phyloP scores from a whole-genome alignment of 1,284 basidiomycete species.

The Boletus semigastroideus region DNA sequence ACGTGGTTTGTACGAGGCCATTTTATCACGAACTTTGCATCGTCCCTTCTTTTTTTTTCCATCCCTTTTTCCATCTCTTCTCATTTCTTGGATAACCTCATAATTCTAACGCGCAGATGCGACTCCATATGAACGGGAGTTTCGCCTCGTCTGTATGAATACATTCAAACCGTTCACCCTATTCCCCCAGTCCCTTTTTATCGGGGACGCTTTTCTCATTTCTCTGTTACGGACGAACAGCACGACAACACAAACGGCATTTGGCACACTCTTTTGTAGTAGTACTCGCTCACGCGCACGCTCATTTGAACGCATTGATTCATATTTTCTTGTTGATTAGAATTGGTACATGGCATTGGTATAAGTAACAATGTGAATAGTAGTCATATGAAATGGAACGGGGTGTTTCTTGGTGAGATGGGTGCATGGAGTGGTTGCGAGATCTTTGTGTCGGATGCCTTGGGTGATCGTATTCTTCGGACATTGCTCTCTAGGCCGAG shows the following conservation, averaged over 20 bases:
- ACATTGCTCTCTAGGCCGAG: no score
- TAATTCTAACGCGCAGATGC: background rate
- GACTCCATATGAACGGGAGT: background rate
- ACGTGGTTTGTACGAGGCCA: background rate
- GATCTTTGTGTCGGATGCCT: no score
- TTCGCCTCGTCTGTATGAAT: constrained; percentile 5
- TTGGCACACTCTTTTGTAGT: background rate
- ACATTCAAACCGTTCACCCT: constrained; percentile 15
- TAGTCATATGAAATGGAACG: no score
- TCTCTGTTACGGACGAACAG: background rate
- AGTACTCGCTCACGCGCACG: background rate
- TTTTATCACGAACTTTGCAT: background rate
- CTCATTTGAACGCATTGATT: background rate
- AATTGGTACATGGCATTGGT: background rate
- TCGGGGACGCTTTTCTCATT: background rate
- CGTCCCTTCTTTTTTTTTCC: background rate
- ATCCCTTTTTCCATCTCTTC: background rate
- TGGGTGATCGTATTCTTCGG: no score
- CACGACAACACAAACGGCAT: background rate
- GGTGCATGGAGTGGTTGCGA: no score
- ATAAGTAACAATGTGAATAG: background rate
- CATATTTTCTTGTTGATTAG: no score
- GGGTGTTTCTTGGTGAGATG: no score
- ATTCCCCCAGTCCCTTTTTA: constrained; percentile 1
- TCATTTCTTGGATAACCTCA: constrained; percentile 3